Conservation (phyloP, 2,329 filamentous ascomycete genomes). For the Chaetothyriales sp. region DNA sequence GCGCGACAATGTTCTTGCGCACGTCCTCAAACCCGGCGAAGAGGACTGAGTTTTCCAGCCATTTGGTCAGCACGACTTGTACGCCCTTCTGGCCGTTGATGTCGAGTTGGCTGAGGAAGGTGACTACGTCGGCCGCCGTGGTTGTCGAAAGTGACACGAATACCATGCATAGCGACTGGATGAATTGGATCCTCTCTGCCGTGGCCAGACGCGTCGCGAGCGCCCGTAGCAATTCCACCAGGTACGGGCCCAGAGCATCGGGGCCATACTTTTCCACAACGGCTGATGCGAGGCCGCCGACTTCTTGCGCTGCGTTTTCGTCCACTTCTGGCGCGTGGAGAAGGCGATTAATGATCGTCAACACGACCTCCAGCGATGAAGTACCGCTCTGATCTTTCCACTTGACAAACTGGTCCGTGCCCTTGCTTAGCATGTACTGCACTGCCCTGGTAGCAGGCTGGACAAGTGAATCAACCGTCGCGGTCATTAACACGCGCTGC, state of each 20-base stretch:
- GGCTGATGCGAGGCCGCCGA: slow-evolving; percentile 84
- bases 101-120: slow-evolving; percentile 75
- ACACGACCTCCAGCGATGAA: slow-evolving; percentile 72
- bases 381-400: slow-evolving; percentile 66
- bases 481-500: slow-evolving; percentile 65
- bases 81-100: slow-evolving; percentile 66
- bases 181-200: slow-evolving; percentile 75
- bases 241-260: slow-evolving; percentile 76
- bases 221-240: slow-evolving; percentile 75
- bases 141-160: slow-evolving; percentile 81
- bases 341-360: slow-evolving; percentile 75
- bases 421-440: slow-evolving; percentile 79
- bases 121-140: slow-evolving; percentile 75
- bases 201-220: slow-evolving; percentile 74
- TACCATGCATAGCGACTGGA: slow-evolving; percentile 88
- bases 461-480: slow-evolving; percentile 74
- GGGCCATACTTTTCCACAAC: slow-evolving; percentile 90
- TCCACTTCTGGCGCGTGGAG: slow-evolving; percentile 72
- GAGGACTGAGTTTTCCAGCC: slow-evolving; percentile 91
- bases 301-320: slow-evolving; percentile 88
- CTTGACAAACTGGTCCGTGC: slow-evolving; percentile 74
- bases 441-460: slow-evolving; percentile 74
- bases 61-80: slow-evolving; percentile 79
- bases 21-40: slow-evolving; percentile 99
- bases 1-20: slow-evolving; percentile 84